These are phyloP conservation scores for Podaxis sp. DNA, from an alignment of 768 basidiomycete genomes.

Conservation along the genomic window DNA sequence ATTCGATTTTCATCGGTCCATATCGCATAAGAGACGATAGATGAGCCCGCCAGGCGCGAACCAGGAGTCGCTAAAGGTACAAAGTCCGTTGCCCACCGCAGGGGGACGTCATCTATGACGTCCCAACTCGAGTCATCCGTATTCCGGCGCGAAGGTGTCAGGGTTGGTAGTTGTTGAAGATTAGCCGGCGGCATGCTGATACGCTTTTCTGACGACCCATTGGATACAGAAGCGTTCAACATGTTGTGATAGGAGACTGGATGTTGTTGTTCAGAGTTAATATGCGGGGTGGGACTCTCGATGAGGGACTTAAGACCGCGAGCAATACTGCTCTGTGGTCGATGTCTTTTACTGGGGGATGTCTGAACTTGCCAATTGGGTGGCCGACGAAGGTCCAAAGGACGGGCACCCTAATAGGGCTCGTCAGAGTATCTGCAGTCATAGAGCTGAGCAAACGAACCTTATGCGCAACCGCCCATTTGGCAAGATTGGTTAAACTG, in stretches of 20 bases:
- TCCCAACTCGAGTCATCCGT: slow-evolving; percentile 65
- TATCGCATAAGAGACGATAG: slow-evolving; percentile 66
- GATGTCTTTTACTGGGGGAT: slow-evolving; percentile 48
- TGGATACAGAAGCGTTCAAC: slow-evolving; percentile 26
- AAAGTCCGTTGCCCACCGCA: slow-evolving; percentile 88
- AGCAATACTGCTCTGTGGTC: slow-evolving; percentile 56
- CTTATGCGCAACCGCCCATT: slow-evolving; percentile 70
- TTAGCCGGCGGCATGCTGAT: slow-evolving; percentile 10
- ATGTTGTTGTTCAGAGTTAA: slow-evolving; percentile 20
- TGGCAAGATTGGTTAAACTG: slow-evolving; percentile 72
- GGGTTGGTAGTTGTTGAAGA: neutral
- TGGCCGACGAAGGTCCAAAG: slow-evolving; percentile 58
- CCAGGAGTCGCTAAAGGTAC: slow-evolving; percentile 72
- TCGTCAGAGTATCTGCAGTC: slow-evolving; percentile 1
- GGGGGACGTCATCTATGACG: slow-evolving; percentile 66
- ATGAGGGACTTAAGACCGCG: slow-evolving; percentile 64
- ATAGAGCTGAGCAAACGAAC: slow-evolving; percentile 32
- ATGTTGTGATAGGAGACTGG: slow-evolving; percentile 34
- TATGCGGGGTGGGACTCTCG: slow-evolving; percentile 26
- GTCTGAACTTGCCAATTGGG: slow-evolving; percentile 52
- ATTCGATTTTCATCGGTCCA: slow-evolving; percentile 59
- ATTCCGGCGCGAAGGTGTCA: slow-evolving; percentile 26
- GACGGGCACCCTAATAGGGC: slow-evolving; percentile 48
- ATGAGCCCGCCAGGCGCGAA: slow-evolving; percentile 57
- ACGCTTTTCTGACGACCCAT: slow-evolving; percentile 12